Evolutionary conservation across 352 stramenopile genomes (phyloP).

Genomic region (Phytophthora melonis): DNA sequence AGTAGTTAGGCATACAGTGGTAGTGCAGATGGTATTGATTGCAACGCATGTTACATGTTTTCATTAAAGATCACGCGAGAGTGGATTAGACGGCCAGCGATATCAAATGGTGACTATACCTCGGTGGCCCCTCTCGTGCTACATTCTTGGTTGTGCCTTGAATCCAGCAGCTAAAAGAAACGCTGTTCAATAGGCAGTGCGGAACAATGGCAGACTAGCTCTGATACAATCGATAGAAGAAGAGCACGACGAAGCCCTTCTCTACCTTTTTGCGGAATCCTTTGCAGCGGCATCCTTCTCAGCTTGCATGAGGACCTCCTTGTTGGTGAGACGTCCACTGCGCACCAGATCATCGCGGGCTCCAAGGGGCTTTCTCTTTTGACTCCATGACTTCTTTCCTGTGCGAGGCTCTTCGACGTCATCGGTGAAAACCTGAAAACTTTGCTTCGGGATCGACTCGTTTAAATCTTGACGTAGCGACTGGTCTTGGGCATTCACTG

Average conservation of each 20-base stretch:
- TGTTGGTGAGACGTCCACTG: constrained; percentile 73
- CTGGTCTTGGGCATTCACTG: constrained; percentile 57
- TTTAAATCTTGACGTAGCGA: constrained; percentile 54
- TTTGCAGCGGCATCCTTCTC: constrained; percentile 39
- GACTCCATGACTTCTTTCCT: constrained; percentile 41
- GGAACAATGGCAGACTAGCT: constrained; percentile 21
- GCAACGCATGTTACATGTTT: constrained; percentile 28
- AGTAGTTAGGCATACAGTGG: constrained; percentile 22
- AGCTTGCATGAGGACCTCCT: constrained; percentile 76
- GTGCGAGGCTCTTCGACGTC: constrained; percentile 39
- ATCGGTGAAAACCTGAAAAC: constrained; percentile 63
- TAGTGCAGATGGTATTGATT: not conserved
- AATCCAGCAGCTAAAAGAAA: constrained; percentile 37
- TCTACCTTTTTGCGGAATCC: constrained; percentile 54
- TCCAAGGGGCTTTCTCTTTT: constrained; percentile 70
- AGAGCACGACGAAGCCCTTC: constrained; percentile 19
- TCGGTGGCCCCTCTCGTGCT: constrained; percentile 41
- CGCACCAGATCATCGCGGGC: constrained; percentile 74
- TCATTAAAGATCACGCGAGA: constrained; percentile 25
- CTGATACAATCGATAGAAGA: constrained; percentile 29
- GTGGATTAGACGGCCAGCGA: constrained; percentile 23
- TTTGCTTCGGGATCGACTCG: constrained; percentile 48
- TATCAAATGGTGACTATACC: constrained; percentile 45
- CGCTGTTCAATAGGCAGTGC: constrained; percentile 39
- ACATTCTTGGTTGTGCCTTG: constrained; percentile 34